Base-by-base conservation (phyloP, 2,329 filamentous ascomycete genomes). In the Trichoderma sp. region DNA sequence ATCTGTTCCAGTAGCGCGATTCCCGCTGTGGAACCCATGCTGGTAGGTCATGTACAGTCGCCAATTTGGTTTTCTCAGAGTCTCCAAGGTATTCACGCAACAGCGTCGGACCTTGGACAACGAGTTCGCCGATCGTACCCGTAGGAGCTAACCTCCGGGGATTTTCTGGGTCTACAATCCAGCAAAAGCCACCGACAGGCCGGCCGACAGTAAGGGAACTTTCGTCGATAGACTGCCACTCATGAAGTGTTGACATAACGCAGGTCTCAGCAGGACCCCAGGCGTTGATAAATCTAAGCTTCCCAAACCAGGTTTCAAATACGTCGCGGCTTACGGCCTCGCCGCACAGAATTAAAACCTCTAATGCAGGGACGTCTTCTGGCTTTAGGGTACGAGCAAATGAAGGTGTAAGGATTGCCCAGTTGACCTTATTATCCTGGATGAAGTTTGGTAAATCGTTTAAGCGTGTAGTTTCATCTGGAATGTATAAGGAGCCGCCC, bases 141-240 rank as follows among this genome's bases (percentile, higher is more conserved):
- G 24, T 45, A 38, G 74, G 74, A 12, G 74, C 74, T 0, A 76
- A 16, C 3, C 74, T 74, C 14, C 65, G 53, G 1, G 65, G 50
- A 38, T 77, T 53, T 29, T 59, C 53, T 5, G 71, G 31, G 29
- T 75, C 71, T 24, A 68, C 75, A 59, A 77, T 35, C 76, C 75
- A 77, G n/a, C 69, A 76, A 68, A 73, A 72, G n/a, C 74, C 18
- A n/a, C 74, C 74, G 8, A 75, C 68, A 11, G 67, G 67, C n/a
- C 45, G 38, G 1, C 74, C 74, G 6, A 77, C 50, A 14, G 41
- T 75, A 29, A 24, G 68, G 3, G 60, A 27, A 8, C 29, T 62
- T 18, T 75, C 74, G 29, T 64, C 4, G 1, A 45, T 29, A 2
- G 59, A 73, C 29, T 33, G 16, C 59, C 60, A 73, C 45, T 72